These are phyloP conservation scores for Podila epicladia DNA, from an alignment of 192 early-diverging fungal genomes.

Conservation along the genomic window DNA sequence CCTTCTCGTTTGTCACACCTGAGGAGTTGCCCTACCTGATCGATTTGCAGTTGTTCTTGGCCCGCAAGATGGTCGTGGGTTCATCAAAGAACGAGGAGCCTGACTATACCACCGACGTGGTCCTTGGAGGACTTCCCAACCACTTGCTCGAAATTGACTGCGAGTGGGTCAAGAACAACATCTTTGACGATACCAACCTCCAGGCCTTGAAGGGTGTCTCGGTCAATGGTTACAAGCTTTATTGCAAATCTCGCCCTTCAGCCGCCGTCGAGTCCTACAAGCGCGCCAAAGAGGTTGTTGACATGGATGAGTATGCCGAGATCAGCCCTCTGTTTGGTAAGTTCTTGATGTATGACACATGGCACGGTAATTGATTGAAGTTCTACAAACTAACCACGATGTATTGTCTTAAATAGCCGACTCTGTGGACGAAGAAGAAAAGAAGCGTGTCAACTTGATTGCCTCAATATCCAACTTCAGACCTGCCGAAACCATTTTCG, in stretches of 20 bases:
- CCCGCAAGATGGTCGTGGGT: slow-evolving; percentile 69
- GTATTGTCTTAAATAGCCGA: slow-evolving; percentile 12
- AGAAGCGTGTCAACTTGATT: slow-evolving; percentile 75
- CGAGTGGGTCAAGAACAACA: slow-evolving; percentile 75
- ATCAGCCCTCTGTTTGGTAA: slow-evolving; percentile 82
- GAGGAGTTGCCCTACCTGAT: slow-evolving; percentile 95
- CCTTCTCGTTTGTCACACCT: slow-evolving; percentile 84
- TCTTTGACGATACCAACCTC: slow-evolving; percentile 71
- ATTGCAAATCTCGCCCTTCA: slow-evolving; percentile 79
- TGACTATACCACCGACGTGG: slow-evolving; percentile 82
- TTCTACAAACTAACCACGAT: not conserved
- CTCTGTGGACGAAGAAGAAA: slow-evolving; percentile 65
- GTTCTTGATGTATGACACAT: slow-evolving; percentile 11
- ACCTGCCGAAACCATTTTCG: slow-evolving; percentile 94
- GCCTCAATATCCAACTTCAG: slow-evolving; percentile 81
- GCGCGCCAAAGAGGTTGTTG: slow-evolving; percentile 85
- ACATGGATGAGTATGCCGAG: slow-evolving; percentile 66
- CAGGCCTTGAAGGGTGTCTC: slow-evolving; percentile 72
- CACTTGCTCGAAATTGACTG: slow-evolving; percentile 73
- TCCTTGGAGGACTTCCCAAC: slow-evolving; percentile 81
- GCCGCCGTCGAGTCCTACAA: slow-evolving; percentile 89
- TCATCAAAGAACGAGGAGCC: slow-evolving; percentile 37
- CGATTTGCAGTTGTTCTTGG: slow-evolving; percentile 93
- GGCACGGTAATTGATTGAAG: slow-evolving; percentile 6
- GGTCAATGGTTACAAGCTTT: slow-evolving; percentile 89